A percentile compares a stretch with the other conserved stretches of the same genome.
Conservation (phyloP, 805 yeast genomes). For the Metschnikowia kofuensis region DNA sequence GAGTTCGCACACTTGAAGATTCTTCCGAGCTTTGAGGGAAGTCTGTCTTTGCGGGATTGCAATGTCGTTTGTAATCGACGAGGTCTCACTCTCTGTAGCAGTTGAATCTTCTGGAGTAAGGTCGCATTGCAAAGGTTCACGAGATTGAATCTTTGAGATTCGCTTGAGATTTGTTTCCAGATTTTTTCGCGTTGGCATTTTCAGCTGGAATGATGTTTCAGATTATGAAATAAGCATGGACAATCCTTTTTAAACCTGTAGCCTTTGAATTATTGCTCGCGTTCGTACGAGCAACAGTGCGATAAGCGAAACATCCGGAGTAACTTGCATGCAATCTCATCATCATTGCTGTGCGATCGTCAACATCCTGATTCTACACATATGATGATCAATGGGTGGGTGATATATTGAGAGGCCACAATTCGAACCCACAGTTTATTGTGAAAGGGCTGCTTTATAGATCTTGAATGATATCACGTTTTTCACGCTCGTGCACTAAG, state of each 20-base stretch:
- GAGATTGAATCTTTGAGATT: slow-evolving; percentile 6
- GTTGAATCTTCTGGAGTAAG: slow-evolving; percentile 6
- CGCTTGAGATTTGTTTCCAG: slow-evolving; percentile 9
- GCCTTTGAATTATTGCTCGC: not conserved
- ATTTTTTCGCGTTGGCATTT: slow-evolving; percentile 2
- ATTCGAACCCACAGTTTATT: no score
- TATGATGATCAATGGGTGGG: no score
- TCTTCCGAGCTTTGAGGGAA: not conserved
- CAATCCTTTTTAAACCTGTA: not conserved
- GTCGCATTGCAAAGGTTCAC: slow-evolving; percentile 12
- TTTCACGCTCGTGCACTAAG: no score
- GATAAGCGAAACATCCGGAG: slow-evolving; percentile 6
- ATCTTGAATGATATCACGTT: no score
- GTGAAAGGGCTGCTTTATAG: no score
- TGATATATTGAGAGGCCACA: no score
- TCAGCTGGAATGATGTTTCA: not conserved
- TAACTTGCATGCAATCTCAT: not conserved
- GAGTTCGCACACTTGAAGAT: not conserved
- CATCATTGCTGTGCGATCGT: not conserved
- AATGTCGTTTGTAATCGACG: not conserved
- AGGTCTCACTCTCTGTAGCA: slow-evolving; percentile 7
- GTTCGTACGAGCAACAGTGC: slow-evolving; percentile 4
- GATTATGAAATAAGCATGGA: not conserved
- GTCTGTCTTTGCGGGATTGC: not conserved
- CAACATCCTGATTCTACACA: not conserved